These are phyloP conservation scores for Nicotiana rustica DNA, from an alignment of 305 asterid genomes.

Conservation along the genomic window DNA sequence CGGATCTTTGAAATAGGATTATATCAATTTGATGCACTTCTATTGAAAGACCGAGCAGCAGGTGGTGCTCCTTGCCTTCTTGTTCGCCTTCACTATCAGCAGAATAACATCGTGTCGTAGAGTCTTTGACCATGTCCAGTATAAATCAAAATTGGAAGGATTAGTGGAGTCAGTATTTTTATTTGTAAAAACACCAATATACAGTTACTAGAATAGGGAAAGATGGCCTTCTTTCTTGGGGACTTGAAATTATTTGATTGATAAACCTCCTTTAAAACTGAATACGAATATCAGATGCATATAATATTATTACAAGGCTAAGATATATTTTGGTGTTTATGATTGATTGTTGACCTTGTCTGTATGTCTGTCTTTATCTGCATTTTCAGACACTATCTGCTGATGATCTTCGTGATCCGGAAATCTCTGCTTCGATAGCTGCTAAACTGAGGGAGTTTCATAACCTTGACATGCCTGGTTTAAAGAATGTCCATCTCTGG, in stretches of 20 bases:
- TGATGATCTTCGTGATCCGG: conserved; percentile 71
- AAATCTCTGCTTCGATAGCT: conserved; percentile 66
- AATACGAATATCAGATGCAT: not conserved
- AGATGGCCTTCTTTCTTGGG: not conserved
- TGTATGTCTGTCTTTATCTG: conserved; percentile 21
- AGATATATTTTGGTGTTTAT: conserved; percentile 22
- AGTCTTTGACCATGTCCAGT: not conserved
- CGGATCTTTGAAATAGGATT: conserved; percentile 16
- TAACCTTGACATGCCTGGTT: conserved; percentile 71
- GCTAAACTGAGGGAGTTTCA: conserved; percentile 79
- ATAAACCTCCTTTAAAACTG: not conserved
- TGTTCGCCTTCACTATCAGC: not conserved
- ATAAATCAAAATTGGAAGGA: not conserved
- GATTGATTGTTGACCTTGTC: conserved; percentile 2
- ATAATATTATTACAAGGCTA: not conserved
- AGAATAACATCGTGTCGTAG: not conserved
- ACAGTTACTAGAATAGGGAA: not conserved
- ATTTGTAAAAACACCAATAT: not conserved
- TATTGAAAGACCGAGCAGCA: not conserved
- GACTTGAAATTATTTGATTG: not conserved
- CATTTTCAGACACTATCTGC: conserved; percentile 79
- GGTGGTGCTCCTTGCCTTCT: conserved; percentile 10
- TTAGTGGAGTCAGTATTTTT: not conserved
- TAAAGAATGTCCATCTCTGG: conserved; percentile 67
- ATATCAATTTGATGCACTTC: not conserved